Percentiles rank a stretch among this genome's conserved stretches.
Conservation (phyloP, 495 filamentous ascomycete species). For the Letharia lupina region DNA sequence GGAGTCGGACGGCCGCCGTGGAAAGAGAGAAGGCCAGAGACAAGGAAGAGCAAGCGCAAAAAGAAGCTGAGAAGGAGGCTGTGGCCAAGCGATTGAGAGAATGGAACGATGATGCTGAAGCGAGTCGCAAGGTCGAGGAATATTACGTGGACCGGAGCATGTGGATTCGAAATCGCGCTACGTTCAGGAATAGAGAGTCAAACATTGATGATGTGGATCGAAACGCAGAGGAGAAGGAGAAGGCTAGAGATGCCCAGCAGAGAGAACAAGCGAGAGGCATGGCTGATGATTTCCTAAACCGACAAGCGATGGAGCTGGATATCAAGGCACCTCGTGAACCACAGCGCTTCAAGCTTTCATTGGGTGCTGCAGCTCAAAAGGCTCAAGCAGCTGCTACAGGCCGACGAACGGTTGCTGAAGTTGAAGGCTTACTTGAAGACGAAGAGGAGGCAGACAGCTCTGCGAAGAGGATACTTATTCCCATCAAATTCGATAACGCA, state of each 20-base stretch:
- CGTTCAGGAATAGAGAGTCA: constrained; percentile 62
- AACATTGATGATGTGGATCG: constrained; percentile 76
- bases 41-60: constrained; percentile 53
- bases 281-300: constrained; percentile 89
- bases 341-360: constrained; percentile 86
- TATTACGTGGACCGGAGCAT: constrained; percentile 80
- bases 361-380: constrained; percentile 80
- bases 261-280: constrained; percentile 72
- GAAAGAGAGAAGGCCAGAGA: constrained; percentile 76
- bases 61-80: constrained; percentile 54
- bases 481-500: constrained; percentile 82
- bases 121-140: constrained; percentile 58
- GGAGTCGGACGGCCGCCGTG: constrained; percentile 70
- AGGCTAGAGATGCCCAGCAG: constrained; percentile 55
- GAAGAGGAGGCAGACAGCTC: constrained; percentile 72
- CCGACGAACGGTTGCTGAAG: constrained; percentile 82
- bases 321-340: constrained; percentile 57
- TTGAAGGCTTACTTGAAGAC: constrained; percentile 89
- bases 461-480: constrained; percentile 72
- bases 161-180: constrained; percentile 76
- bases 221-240: constrained; percentile 65
- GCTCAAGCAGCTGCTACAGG: constrained; percentile 58
- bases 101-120: constrained; percentile 87
- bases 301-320: constrained; percentile 79
- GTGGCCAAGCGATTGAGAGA: constrained; percentile 64